Conservation (phyloP, 768 basidiomycete genomes). For the Terana coerulea region DNA sequence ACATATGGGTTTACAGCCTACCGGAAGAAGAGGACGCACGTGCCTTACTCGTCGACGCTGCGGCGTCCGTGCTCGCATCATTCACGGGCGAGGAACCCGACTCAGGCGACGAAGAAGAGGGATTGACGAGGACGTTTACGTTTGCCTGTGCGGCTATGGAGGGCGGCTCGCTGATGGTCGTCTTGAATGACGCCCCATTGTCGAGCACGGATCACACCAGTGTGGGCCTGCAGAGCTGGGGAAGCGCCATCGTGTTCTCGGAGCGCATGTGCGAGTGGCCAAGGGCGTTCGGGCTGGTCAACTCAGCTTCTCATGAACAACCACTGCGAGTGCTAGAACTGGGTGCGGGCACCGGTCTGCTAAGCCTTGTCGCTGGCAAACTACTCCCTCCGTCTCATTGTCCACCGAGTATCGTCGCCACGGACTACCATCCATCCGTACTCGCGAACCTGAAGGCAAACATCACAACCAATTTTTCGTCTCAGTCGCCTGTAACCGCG, state of each 20-base stretch:
- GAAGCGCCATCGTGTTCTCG: conserved; percentile 67
- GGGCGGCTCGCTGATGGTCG: conserved; percentile 35
- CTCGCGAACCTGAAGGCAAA: conserved; percentile 64
- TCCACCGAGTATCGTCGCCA: conserved; percentile 48
- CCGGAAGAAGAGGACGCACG: conserved; percentile 40
- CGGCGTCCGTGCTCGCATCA: conserved; percentile 50
- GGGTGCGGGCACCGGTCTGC: conserved; percentile 81
- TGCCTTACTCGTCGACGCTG: conserved; percentile 47
- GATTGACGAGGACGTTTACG: conserved; percentile 49
- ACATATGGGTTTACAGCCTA: conserved; percentile 39
- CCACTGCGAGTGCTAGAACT: conserved; percentile 56
- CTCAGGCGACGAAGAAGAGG: conserved; percentile 29
- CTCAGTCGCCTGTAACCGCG: conserved; percentile 34
- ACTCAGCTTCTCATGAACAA: not conserved
- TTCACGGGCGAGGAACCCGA: conserved; percentile 34
- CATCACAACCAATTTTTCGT: conserved; percentile 46
- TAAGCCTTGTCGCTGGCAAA: conserved; percentile 66
- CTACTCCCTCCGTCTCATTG: conserved; percentile 29
- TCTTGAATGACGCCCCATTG: conserved; percentile 70
- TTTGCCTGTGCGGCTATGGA: conserved; percentile 29
- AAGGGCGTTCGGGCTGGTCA: conserved; percentile 29
- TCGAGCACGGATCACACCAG: conserved; percentile 66
- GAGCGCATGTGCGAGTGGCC: conserved; percentile 55
- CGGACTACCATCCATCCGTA: conserved; percentile 78
- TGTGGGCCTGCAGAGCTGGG: conserved; percentile 86